Evolutionary conservation across 148 eudicot species (phyloP).

Genomic region (Euryodendron excelsum): DNA sequence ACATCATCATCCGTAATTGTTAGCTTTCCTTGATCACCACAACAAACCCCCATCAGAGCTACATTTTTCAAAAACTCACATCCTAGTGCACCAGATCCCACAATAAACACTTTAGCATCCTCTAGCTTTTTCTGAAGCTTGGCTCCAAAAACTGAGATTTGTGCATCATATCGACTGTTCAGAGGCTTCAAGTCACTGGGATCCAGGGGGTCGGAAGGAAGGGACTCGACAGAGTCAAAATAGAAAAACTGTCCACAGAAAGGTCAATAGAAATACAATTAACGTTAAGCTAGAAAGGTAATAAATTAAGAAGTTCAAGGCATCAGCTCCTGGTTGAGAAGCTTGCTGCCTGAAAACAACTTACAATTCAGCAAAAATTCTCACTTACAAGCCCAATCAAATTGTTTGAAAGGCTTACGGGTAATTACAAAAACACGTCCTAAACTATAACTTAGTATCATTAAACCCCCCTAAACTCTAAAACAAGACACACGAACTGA

Average conservation of each 20-base stretch:
- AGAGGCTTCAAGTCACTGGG: slow-evolving; percentile 60
- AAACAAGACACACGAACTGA: too few relatives aligned
- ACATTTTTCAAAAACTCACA: slow-evolving; percentile 91
- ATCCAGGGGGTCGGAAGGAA: slow-evolving; percentile 67
- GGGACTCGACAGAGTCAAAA: slow-evolving; percentile 88
- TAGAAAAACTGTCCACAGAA: slow-evolving; percentile 68
- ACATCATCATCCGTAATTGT: slow-evolving; percentile 96
- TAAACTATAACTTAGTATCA: too few relatives aligned
- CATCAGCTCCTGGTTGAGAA: background rate
- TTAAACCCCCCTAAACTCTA: too few relatives aligned
- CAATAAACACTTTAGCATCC: slow-evolving; percentile 65
- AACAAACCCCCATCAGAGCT: slow-evolving; percentile 92
- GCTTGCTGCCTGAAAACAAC: background rate
- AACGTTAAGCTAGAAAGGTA: background rate
- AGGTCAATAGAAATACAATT: background rate
- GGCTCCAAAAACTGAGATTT: slow-evolving; percentile 88
- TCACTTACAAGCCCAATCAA: background rate
- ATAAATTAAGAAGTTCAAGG: background rate
- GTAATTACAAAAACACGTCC: too few relatives aligned
- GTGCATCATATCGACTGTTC: slow-evolving; percentile 87
- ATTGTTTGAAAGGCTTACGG: too few relatives aligned
- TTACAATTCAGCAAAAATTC: background rate
- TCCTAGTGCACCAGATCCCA: slow-evolving; percentile 95
- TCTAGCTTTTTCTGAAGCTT: slow-evolving; percentile 81
- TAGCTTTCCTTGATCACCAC: slow-evolving; percentile 60